A percentile compares a stretch with the other conserved stretches of the same genome.
phyloP scores from a whole-genome alignment of 345 rosid species.

The Schrenkiella parvula region DNA sequence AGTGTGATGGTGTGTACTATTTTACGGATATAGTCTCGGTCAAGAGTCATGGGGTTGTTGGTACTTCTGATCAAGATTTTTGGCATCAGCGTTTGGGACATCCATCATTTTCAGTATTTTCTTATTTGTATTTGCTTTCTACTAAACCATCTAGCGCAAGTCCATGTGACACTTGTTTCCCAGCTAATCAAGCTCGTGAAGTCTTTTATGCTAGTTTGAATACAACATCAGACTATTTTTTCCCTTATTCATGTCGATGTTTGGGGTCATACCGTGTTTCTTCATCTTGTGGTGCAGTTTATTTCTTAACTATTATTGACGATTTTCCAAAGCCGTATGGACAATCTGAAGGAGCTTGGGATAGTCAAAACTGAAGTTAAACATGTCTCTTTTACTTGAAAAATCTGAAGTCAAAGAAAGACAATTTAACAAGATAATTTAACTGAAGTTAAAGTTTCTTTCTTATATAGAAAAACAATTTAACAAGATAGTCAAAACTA shows the following conservation, averaged over 20 bases:
- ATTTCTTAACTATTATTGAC: not conserved
- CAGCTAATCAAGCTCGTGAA: not conserved
- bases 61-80: not conserved
- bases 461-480: no score
- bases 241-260: not conserved
- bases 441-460: no score
- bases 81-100: not conserved
- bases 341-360: not conserved
- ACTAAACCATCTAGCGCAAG: not conserved
- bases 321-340: not conserved
- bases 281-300: not conserved
- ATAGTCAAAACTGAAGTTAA: not conserved
- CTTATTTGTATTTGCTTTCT: not conserved
- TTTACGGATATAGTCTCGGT: no score
- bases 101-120: not conserved
- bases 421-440: no score
- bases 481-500: no score
- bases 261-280: not conserved
- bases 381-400: no score
- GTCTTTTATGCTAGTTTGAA: not conserved
- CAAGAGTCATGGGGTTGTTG: no score
- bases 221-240: not conserved
- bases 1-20: no score
- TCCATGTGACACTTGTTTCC: not conserved
- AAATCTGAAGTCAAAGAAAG: no score